phyloP scores from a whole-genome alignment of 2,329 filamentous ascomycete species.

The Colletotrichum ledebouriae region DNA sequence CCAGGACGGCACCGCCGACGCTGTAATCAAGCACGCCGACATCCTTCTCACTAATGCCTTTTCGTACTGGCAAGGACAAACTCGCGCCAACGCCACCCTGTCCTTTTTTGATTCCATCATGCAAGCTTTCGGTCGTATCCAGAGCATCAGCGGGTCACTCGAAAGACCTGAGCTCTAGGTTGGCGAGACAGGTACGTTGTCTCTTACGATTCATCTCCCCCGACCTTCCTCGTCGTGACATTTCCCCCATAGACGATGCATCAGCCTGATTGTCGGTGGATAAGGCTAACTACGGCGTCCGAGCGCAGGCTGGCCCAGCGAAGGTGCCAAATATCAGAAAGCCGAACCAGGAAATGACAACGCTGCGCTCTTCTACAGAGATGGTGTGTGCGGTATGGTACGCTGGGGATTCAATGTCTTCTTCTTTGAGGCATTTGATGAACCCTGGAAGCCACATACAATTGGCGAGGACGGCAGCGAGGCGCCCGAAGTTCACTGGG shows the following conservation, averaged over 20 bases:
- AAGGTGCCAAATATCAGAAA: conserved; percentile 71
- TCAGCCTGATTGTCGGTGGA: conserved; percentile 1
- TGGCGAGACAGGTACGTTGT: conserved; percentile 67
- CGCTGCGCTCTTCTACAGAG: conserved; percentile 71
- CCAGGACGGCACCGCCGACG: conserved; percentile 75
- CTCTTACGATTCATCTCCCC: background rate
- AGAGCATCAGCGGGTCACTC: conserved; percentile 64
- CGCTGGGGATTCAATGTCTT: conserved; percentile 77
- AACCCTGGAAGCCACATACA: conserved; percentile 77
- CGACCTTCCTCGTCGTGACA: background rate
- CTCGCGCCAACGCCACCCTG: conserved; percentile 65
- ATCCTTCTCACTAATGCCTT: conserved; percentile 77
- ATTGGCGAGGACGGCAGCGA: conserved; percentile 72
- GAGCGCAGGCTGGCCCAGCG: conserved; percentile 68
- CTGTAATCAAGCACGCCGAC: conserved; percentile 70
- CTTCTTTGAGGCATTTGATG: conserved; percentile 81
- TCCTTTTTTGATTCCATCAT: conserved; percentile 77
- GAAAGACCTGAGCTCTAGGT: conserved; percentile 75
- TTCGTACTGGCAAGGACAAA: conserved; percentile 78
- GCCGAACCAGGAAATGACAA: conserved; percentile 72
- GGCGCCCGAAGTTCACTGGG: conserved; percentile 77
- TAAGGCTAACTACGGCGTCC: conserved; percentile 3
- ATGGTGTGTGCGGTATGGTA: conserved; percentile 74
- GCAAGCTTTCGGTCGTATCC: conserved; percentile 73
- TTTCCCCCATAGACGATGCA: background rate